Base-by-base conservation (phyloP, 257 asterid species). In the Solanum clarkiae region DNA sequence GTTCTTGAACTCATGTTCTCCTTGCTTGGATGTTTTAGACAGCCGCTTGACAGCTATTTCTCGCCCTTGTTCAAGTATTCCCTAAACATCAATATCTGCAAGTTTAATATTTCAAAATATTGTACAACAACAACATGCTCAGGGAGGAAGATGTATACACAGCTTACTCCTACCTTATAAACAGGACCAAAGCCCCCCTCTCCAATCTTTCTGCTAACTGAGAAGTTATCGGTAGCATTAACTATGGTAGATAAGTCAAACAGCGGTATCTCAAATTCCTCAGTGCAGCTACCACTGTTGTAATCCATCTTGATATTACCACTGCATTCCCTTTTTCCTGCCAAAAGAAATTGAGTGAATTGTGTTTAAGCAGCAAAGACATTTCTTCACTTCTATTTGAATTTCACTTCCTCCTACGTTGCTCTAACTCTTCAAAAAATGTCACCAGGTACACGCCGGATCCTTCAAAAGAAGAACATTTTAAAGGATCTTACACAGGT, bases 141-240 rank as follows among this genome's bases (percentile, higher is more conserved):
- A 20, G 20, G 65, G 26, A 8, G 20, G 9, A 0, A 4, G 65
- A 22, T 20, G 26, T 57, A 13, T 57, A 9, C 65, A 57, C 26
- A 57, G 0, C 26, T 57, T 57, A 57, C 26, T 24, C 0, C 26
- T 57, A 91, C 94, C 95, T 90, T 91, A 66, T 90, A 92, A 86
- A 92, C 95, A 85, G 92, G 92, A 66, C 93, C 95, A 83, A 85
- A 92, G 42, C 95, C 94, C 85, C 95, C 94, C 88, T 91, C 88
- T 69, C 94, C 95, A 68, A 92, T 89, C 92, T 85, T 89, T 68
- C 91, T 90, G 13, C 32, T 70, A 2, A 13, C 10, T 8, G 94
- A 84, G 85, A 92, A 92, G 86, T 85, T 66, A 53, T 89, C 71
- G 10, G 95, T 90, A 80, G 93, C 94, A 59, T 85, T 63, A 5